Evolutionary conservation across 352 stramenopile species (phyloP), one percentile per base, ranked within the genome.

Genomic region (Globisporangium splendens): DNA sequence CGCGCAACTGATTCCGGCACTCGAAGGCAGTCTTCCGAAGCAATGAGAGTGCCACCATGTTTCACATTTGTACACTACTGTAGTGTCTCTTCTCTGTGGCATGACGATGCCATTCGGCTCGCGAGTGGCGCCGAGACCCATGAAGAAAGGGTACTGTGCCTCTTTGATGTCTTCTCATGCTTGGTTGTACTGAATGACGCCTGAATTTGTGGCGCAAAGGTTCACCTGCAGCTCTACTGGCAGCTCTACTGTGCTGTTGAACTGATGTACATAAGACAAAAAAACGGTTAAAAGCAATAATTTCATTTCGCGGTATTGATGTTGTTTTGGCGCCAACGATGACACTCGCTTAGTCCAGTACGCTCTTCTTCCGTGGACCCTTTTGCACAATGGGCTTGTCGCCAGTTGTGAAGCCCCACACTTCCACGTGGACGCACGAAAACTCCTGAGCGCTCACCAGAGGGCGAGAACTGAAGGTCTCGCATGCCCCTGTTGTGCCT

Each of bases 401-500:
- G 43, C 72, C 70, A 12, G 69, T 77, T 24, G 80, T 90, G 62
- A 95, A 96, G 6, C 82, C 83, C 86, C 88, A 96, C 8, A 96
- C 55, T 58, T 96, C 88, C 18, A 96, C 74, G 54, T 92, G 72
- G 12, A 93, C 67, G 50, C 72, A 89, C 47, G 70, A 68, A 72
- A 96, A 96, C 53, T 93, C 79, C 21, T 93, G 86, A 12, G 79
- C 74, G 21, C 76, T 73, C 15, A 84, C 81, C 28, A 97, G 75
- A 46, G 88, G 84, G 42, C 83, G 79, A 12, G 76, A 94, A 56
- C 77, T 82, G 53, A 95, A 97, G 15, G 89, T 97, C 60, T 96
- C 87, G 61, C 86, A 96, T 6, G 83, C 74, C 0, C 89, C 87
- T 35, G 76, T 96, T n/a, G 88, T 88, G 8, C 89, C 89, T 12